These are phyloP conservation scores for Tetracladium maxilliforme DNA, from an alignment of 2,329 filamentous ascomycete genomes.

Conservation along the genomic window DNA sequence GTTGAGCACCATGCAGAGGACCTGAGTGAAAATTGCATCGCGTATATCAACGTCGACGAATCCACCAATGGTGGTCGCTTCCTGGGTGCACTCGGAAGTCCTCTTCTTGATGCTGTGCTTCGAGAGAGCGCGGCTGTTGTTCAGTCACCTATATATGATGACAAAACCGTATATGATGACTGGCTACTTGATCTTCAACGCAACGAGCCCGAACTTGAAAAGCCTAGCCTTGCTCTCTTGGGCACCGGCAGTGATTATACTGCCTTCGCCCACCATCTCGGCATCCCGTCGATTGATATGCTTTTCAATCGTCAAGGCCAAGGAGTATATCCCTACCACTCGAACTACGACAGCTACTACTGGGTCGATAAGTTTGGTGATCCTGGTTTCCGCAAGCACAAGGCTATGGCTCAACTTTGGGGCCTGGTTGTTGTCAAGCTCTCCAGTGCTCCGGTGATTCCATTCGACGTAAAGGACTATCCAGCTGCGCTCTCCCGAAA, in stretches of 20 bases:
- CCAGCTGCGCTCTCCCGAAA: background rate
- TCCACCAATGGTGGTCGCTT: slow-evolving; percentile 43
- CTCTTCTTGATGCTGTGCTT: slow-evolving; percentile 52
- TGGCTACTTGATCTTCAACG: slow-evolving; percentile 32
- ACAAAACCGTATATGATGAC: slow-evolving; percentile 15
- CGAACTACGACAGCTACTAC: slow-evolving; percentile 66
- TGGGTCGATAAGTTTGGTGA: slow-evolving; percentile 74
- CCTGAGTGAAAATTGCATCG: slow-evolving; percentile 49
- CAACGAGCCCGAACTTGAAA: slow-evolving; percentile 16
- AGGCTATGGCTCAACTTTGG: slow-evolving; percentile 36
- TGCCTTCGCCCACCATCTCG: slow-evolving; percentile 40
- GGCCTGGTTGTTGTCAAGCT: slow-evolving; percentile 27
- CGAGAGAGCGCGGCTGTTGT: slow-evolving; percentile 34
- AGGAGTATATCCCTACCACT: slow-evolving; percentile 57
- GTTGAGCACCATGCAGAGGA: slow-evolving; percentile 66
- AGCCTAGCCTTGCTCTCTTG: slow-evolving; percentile 33
- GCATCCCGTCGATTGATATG: slow-evolving; percentile 33
- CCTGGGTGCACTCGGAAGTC: slow-evolving; percentile 44
- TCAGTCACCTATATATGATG: slow-evolving; percentile 11
- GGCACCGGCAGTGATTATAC: slow-evolving; percentile 52
- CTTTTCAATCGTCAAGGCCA: slow-evolving; percentile 26
- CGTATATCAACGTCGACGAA: slow-evolving; percentile 67
- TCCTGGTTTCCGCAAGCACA: slow-evolving; percentile 35
- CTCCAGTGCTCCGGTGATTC: slow-evolving; percentile 26
- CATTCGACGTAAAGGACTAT: slow-evolving; percentile 25